These are phyloP conservation scores for Oryza brachyantha DNA, from an alignment of 176 grass and related monocot genomes.

Conservation along the genomic window DNA sequence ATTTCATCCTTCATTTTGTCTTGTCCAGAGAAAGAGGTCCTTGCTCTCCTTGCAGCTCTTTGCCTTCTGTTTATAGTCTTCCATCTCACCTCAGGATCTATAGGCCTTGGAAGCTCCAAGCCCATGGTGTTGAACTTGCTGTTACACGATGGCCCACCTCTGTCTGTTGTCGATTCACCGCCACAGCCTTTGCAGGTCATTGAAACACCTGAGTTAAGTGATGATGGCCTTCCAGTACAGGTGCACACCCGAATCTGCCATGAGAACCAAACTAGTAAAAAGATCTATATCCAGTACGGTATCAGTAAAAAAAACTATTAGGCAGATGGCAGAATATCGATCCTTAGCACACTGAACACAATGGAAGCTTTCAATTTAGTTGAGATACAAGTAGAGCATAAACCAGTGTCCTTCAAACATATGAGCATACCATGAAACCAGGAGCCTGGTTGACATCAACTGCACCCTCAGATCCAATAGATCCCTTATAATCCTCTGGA, in stretches of 20 bases:
- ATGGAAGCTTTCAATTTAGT: conserved; percentile 9
- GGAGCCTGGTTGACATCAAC: conserved; percentile 27
- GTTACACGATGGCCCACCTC: conserved; percentile 35
- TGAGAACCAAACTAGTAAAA: conserved; percentile 4
- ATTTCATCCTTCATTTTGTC: conserved; percentile 33
- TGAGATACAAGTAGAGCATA: neutral
- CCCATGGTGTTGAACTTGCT: conserved; percentile 54
- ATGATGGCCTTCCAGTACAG: conserved; percentile 28
- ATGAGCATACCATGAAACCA: conserved; percentile 48
- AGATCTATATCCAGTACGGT: neutral
- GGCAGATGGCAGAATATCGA: neutral
- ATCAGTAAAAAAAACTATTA: conserved; percentile 18
- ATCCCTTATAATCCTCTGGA: conserved; percentile 46
- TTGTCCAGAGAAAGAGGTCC: conserved; percentile 58
- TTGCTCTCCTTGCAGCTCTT: conserved; percentile 68
- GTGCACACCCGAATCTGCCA: conserved; percentile 50
- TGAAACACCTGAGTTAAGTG: conserved; percentile 28
- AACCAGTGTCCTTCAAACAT: conserved; percentile 4
- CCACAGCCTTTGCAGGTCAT: conserved; percentile 57
- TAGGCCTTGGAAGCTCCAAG: conserved; percentile 64
- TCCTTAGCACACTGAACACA: conserved; percentile 1
- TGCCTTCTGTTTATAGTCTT: conserved; percentile 55
- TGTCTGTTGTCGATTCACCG: conserved; percentile 43
- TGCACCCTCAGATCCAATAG: conserved; percentile 37
- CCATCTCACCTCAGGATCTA: conserved; percentile 68